Conservation (phyloP, 2,329 filamentous ascomycete species). For the Claviceps sp. region DNA sequence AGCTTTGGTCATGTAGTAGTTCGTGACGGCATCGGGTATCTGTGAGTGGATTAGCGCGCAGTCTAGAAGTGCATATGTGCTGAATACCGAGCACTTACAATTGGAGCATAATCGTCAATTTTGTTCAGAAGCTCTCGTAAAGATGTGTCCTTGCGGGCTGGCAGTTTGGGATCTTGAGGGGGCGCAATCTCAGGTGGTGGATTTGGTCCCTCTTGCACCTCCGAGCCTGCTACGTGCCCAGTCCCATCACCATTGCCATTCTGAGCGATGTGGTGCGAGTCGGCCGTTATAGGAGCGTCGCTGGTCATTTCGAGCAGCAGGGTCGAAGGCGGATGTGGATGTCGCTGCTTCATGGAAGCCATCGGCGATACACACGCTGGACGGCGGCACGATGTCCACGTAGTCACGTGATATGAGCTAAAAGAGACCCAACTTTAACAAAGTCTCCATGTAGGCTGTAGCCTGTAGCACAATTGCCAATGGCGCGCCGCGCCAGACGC, state of each 20-base stretch:
- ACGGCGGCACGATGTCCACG: too few relatives aligned
- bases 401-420: not conserved
- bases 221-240: constrained; percentile 11
- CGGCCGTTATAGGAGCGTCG: constrained; percentile 21
- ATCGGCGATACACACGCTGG: not conserved
- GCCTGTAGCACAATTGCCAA: too few relatives aligned
- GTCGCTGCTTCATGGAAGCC: not conserved
- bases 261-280: constrained; percentile 16
- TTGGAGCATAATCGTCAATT: constrained; percentile 97
- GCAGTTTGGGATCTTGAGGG: constrained; percentile 47
- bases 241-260: constrained; percentile 9
- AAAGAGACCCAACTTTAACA: not conserved
- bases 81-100: constrained; percentile 44
- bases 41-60: constrained; percentile 21
- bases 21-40: constrained; percentile 95
- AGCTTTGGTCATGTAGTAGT: constrained; percentile 94
- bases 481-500: too few relatives aligned
- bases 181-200: constrained; percentile 30
- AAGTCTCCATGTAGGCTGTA: too few relatives aligned
- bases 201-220: constrained; percentile 6
- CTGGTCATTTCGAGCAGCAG: constrained; percentile 18
- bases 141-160: constrained; percentile 80
- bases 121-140: constrained; percentile 85
- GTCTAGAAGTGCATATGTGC: not conserved
- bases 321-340: constrained; percentile 4